phyloP scores from a whole-genome alignment of 352 stramenopile genomes.

The Phytophthora meadii region DNA sequence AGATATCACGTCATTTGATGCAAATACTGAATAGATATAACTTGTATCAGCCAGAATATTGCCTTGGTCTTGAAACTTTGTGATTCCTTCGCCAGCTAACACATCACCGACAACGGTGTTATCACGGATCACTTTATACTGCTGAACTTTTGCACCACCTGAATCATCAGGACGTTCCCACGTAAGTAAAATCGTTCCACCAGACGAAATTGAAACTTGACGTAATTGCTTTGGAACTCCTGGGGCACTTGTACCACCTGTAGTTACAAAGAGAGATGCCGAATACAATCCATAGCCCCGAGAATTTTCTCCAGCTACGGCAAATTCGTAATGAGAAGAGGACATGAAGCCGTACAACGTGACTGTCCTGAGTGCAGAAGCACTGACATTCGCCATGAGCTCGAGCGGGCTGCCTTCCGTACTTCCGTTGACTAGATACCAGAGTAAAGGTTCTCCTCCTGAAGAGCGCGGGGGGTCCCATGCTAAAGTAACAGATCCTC shows the following conservation, averaged over 20 bases:
- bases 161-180: slow-evolving; percentile 53
- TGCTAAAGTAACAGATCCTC: slow-evolving; percentile 47
- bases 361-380: slow-evolving; percentile 9
- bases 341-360: slow-evolving; percentile 39
- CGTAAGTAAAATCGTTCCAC: slow-evolving; percentile 42
- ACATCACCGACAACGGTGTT: slow-evolving; percentile 18
- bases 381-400: slow-evolving; percentile 24
- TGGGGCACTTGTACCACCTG: slow-evolving; percentile 36
- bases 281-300: slow-evolving; percentile 49
- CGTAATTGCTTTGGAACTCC: slow-evolving; percentile 38
- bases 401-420: not conserved
- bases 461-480: slow-evolving; percentile 58
- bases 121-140: slow-evolving; percentile 55
- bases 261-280: slow-evolving; percentile 36
- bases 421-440: slow-evolving; percentile 42
- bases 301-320: slow-evolving; percentile 47
- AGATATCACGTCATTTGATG: slow-evolving; percentile 33
- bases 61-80: slow-evolving; percentile 39
- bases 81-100: not conserved
- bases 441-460: slow-evolving; percentile 32
- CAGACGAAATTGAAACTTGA: slow-evolving; percentile 40
- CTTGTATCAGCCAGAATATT: slow-evolving; percentile 28
- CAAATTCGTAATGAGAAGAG: slow-evolving; percentile 41
- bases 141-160: slow-evolving; percentile 43
- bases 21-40: slow-evolving; percentile 55